Conservation (phyloP, 306 rosid species). For the Mimosa pudica region DNA sequence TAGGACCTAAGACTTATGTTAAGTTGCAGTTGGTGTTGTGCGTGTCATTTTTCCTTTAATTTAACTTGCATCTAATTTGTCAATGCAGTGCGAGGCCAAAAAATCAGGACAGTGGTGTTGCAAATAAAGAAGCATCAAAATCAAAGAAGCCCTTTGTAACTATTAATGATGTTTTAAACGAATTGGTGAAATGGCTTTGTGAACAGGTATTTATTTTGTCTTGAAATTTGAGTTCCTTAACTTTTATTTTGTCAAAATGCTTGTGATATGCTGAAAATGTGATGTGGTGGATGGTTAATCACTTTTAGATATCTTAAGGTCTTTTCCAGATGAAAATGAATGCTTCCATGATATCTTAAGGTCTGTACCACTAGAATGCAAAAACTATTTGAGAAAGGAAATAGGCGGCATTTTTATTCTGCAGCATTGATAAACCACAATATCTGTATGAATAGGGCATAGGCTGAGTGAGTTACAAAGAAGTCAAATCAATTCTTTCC, state of each 20-base stretch:
- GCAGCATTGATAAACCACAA: background rate
- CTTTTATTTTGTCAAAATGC: background rate
- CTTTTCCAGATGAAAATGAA: conserved; percentile 18
- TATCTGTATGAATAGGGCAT: background rate
- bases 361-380: background rate
- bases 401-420: background rate
- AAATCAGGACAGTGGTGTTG: conserved; percentile 49
- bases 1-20: conserved; percentile 26
- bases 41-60: conserved; percentile 25
- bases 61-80: conserved; percentile 23
- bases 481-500: background rate
- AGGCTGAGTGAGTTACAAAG: background rate
- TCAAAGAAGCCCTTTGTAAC: conserved; percentile 61
- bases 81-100: conserved; percentile 76
- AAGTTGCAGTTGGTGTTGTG: conserved; percentile 16
- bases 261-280: conserved; percentile 11
- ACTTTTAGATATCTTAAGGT: conserved; percentile 24
- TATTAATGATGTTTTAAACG: conserved; percentile 86
- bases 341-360: background rate
- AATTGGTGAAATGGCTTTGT: conserved; percentile 95
- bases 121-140: conserved; percentile 74
- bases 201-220: conserved; percentile 68
- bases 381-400: background rate
- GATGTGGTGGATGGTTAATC: conserved; percentile 1
- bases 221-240: conserved; percentile 11